phyloP scores from a whole-genome alignment of 2,329 filamentous ascomycete species.

The Tolypocladium cylindrosporum region DNA sequence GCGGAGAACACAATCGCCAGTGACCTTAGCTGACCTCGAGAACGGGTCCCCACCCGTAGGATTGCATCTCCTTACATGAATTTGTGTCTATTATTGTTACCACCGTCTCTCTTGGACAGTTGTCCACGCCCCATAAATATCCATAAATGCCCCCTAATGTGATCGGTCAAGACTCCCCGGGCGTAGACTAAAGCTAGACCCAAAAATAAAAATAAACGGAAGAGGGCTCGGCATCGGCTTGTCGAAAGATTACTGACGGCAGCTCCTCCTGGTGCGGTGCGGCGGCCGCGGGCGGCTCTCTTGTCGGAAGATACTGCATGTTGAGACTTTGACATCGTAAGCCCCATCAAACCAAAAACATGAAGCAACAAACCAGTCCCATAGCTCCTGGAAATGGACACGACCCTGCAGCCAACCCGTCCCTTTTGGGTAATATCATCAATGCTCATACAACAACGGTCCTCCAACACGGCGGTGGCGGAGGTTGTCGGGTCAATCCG shows the following conservation, averaged over 20 bases:
- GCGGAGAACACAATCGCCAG: neutral
- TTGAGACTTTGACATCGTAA: neutral
- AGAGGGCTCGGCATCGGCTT: neutral
- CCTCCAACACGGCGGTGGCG: constrained; percentile 7
- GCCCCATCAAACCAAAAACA: neutral
- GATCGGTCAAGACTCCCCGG: neutral
- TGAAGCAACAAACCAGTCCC: neutral
- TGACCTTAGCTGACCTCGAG: neutral
- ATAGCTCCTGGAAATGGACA: neutral
- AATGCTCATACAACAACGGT: constrained; percentile 14
- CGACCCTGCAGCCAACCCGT: neutral
- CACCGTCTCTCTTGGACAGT: neutral
- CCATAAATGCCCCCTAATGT: neutral
- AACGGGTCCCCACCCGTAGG: neutral
- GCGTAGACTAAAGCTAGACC: neutral
- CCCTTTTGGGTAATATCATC: constrained; percentile 12
- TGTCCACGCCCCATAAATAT: neutral
- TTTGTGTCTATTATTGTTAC: neutral
- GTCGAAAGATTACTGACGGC: neutral
- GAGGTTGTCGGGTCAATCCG: constrained; percentile 9
- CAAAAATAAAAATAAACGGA: neutral
- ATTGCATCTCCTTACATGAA: neutral
- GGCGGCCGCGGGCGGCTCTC: neutral
- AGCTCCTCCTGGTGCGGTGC: neutral
- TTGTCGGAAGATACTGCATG: neutral